Base-by-base conservation (phyloP, 805 yeast genomes). In the Candida tammaniensis region DNA sequence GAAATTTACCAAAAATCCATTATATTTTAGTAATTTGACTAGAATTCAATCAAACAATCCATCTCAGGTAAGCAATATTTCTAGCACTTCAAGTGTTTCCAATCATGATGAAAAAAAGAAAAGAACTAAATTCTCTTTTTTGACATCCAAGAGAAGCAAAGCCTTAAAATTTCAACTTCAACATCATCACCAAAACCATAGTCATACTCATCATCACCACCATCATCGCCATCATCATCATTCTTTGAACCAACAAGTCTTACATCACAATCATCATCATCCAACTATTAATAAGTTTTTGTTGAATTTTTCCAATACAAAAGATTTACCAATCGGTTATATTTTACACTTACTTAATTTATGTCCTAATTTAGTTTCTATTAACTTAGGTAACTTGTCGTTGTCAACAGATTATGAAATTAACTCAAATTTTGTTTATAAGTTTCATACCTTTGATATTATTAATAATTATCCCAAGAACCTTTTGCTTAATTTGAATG, bases 241-340 rank as follows among this genome's bases (percentile, higher is more conserved):
- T 20, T 31, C 29, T 4, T 24, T 31, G 8, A 18, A 20, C 13
- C 23, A 24, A 9, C 10, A 22, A 5, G 24, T 14, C 17, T 17
- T 9, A 13, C 18, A 24, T 14, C 33, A 16, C 10, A 15, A 28
- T 9, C 33, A 34, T 12, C 7, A 10, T 2, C 88, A 84, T 51
- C 93, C 93, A 2, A 55, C 60, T 29, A 76, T 78, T 25, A 81
- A 75, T 51, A 74, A 76, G 37, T 77, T 80, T 43, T 54, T 86
- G 23, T 48, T 69, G 35, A 81, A 76, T 53, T 83, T 82, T 55
- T 69, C 86, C 3, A 65, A 73, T 14, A 70, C 81, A n/a, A 77
- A 73, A 45, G 96, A 87, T 53, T 52, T 87, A 5, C 96, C 96
- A 1, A 60, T 82, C 18, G 96, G 96, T 0, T 76, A 78, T 42